Percentiles rank a stretch among this genome's conserved stretches.
These are phyloP conservation scores for Dactylonectria macrodidyma DNA, from an alignment of 2,329 filamentous ascomycete genomes.

Conservation along the genomic window DNA sequence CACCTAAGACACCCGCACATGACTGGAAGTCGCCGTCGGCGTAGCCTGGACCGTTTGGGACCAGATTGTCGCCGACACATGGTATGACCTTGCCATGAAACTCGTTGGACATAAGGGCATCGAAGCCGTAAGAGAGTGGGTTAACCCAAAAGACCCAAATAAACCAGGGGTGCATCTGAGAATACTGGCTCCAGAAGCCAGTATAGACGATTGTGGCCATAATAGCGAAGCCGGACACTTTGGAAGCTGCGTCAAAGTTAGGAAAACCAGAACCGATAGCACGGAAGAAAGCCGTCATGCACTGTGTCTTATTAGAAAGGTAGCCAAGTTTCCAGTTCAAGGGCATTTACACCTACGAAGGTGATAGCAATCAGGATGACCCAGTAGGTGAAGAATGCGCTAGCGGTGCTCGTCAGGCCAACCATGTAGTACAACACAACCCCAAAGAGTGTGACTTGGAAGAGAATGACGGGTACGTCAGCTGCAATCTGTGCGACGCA, in stretches of 20 bases:
- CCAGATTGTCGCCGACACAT: constrained; percentile 65
- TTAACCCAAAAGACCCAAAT: constrained; percentile 77
- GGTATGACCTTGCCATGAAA: constrained; percentile 67
- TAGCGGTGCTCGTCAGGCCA: constrained; percentile 74
- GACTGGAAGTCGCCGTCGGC: background rate
- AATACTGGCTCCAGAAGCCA: constrained; percentile 73
- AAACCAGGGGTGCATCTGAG: constrained; percentile 73
- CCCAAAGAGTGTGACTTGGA: constrained; percentile 75
- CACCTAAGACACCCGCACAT: background rate
- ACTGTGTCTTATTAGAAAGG: too few relatives aligned
- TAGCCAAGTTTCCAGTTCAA: too few relatives aligned
- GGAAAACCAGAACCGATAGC: constrained; percentile 71
- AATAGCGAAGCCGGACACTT: constrained; percentile 69
- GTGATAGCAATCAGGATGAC: constrained; percentile 69
- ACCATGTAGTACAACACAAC: constrained; percentile 83
- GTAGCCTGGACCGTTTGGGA: constrained; percentile 56
- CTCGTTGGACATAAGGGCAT: constrained; percentile 71
- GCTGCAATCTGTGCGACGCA: constrained; percentile 67
- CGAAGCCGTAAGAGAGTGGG: constrained; percentile 76
- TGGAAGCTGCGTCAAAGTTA: constrained; percentile 74
- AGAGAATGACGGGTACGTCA: constrained; percentile 73
- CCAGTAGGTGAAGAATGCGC: constrained; percentile 77
- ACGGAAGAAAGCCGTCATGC: constrained; percentile 48
- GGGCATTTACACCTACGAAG: too few relatives aligned
- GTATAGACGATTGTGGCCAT: constrained; percentile 77